Evolutionary conservation across 305 asterid genomes (phyloP).

Genomic region (Salvia sclarea): DNA sequence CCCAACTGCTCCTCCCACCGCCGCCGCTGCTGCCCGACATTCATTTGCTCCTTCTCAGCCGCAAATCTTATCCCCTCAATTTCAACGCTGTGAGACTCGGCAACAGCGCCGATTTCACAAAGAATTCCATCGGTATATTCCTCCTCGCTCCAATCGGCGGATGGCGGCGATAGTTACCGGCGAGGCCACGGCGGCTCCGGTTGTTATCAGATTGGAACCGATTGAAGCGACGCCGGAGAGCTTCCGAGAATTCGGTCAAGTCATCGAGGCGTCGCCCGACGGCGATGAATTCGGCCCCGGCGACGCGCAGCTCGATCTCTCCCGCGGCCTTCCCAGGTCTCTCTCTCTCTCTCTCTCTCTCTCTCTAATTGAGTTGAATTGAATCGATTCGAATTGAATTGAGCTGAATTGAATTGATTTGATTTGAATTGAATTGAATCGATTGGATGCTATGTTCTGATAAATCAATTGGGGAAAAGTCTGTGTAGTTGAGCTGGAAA

Average conservation of each 20-base stretch:
- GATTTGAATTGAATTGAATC: no score
- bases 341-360: not conserved
- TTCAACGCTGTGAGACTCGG: not conserved
- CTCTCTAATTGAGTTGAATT: no score
- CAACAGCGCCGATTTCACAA: not conserved
- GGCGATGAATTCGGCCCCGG: slow-evolving; percentile 76
- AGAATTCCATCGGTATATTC: not conserved
- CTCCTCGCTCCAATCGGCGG: slow-evolving; percentile 21
- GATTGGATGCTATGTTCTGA: not conserved
- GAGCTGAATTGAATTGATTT: no score
- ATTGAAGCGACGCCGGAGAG: slow-evolving; percentile 79
- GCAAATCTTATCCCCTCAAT: slow-evolving; percentile 1
- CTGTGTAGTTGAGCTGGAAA: not conserved
- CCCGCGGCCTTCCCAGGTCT: slow-evolving; percentile 75
- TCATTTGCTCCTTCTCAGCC: not conserved
- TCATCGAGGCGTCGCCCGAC: slow-evolving; percentile 62
- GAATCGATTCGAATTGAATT: no score
- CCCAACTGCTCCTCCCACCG: slow-evolving; percentile 14
- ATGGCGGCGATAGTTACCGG: slow-evolving; percentile 36
- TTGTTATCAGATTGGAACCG: slow-evolving; percentile 52
- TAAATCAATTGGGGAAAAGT: not conserved
- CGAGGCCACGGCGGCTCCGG: slow-evolving; percentile 27
- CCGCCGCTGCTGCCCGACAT: not conserved
- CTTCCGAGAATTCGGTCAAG: slow-evolving; percentile 84
- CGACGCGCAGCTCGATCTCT: slow-evolving; percentile 84